Percentiles rank a stretch among this genome's conserved stretches.
These are phyloP conservation scores for Combretum micranthum DNA, from an alignment of 345 rosid genomes.

Conservation along the genomic window DNA sequence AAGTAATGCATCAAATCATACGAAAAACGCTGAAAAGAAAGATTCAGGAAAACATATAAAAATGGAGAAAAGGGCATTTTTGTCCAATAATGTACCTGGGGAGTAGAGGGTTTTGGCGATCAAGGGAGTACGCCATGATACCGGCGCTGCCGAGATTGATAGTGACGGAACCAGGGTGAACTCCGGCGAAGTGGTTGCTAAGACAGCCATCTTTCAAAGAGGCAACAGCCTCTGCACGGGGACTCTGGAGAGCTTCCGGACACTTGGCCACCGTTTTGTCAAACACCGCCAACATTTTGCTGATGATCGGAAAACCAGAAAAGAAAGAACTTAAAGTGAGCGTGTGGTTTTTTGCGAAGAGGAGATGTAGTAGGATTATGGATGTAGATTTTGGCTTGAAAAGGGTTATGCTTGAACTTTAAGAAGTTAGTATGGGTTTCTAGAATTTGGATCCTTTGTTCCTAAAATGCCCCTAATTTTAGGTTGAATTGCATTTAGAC, in stretches of 20 bases:
- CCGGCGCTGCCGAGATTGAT: slow-evolving; percentile 80
- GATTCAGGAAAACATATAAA: background rate
- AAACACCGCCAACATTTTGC: slow-evolving; percentile 77
- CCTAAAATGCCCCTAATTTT: too few species aligned
- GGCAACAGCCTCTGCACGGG: slow-evolving; percentile 32
- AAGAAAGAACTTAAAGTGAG: background rate
- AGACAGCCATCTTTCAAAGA: slow-evolving; percentile 67
- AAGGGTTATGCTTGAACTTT: background rate
- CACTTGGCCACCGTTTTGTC: slow-evolving; percentile 78
- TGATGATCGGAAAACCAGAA: background rate
- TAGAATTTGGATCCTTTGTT: background rate
- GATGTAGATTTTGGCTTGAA: background rate
- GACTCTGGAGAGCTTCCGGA: slow-evolving; percentile 70
- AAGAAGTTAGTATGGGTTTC: background rate
- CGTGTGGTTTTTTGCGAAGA: background rate
- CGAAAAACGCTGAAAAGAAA: background rate
- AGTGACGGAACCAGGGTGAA: slow-evolving; percentile 49
- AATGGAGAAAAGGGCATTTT: background rate
- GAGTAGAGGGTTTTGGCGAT: slow-evolving; percentile 73
- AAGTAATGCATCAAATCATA: background rate
- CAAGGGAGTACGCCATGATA: slow-evolving; percentile 59
- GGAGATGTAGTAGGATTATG: background rate
- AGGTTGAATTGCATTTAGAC: too few species aligned
- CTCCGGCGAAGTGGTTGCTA: slow-evolving; percentile 47
- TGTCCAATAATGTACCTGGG: slow-evolving; percentile 45